These are phyloP conservation scores for Xylariaceae sp. DNA, from an alignment of 2,329 filamentous ascomycete genomes.

Conservation along the genomic window DNA sequence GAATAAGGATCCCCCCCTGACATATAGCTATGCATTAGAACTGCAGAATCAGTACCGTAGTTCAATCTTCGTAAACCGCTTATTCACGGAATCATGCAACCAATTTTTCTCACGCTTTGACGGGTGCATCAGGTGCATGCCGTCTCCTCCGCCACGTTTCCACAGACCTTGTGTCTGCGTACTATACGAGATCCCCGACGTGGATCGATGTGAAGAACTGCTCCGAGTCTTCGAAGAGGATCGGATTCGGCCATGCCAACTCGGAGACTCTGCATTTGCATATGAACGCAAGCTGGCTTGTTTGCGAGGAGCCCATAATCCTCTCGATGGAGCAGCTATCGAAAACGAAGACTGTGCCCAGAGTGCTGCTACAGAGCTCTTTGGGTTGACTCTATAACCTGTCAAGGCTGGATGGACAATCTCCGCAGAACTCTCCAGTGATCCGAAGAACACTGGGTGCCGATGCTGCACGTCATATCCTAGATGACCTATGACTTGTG, in stretches of 20 bases:
- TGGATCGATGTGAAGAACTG: neutral
- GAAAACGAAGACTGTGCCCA: constrained; percentile 9
- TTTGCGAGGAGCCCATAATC: constrained; percentile 8
- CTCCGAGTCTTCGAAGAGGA: constrained; percentile 1
- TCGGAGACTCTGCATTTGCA: too few species aligned
- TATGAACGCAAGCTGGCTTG: neutral
- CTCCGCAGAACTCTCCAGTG: constrained; percentile 22
- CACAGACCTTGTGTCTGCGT: constrained; percentile 25
- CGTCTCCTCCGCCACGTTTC: constrained; percentile 13
- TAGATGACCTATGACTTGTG: constrained; percentile 10
- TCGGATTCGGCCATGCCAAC: too few species aligned
- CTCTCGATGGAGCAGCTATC: neutral
- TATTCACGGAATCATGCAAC: constrained; percentile 25
- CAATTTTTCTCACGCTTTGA: constrained; percentile 21
- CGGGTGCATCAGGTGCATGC: constrained; percentile 1
- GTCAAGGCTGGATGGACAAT: constrained; percentile 32
- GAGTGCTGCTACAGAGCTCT: neutral
- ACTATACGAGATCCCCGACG: neutral
- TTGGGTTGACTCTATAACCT: neutral
- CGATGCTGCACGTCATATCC: constrained; percentile 23
- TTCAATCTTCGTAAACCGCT: constrained; percentile 26
- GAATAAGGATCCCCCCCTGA: too few species aligned
- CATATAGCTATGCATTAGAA: too few species aligned
- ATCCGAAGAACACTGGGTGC: constrained; percentile 35
- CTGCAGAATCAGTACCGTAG: constrained; percentile 21